Conservation (phyloP, 2,329 filamentous ascomycete genomes). For the Gremmenia infestans region DNA sequence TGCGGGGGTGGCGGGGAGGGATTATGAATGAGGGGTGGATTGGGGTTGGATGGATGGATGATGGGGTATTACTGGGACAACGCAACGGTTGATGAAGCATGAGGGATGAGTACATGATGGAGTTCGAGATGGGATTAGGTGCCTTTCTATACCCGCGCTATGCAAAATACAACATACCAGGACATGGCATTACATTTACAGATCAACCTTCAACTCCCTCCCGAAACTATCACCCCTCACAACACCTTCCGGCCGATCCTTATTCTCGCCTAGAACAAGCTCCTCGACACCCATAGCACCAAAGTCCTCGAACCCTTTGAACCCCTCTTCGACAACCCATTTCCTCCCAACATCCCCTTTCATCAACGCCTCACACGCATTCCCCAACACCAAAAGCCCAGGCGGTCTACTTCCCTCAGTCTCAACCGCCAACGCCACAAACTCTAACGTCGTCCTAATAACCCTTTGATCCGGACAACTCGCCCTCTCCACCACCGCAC, state of each 20-base stretch:
- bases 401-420: slow-evolving; percentile 85
- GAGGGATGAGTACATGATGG: background rate
- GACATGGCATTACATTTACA: too few species aligned
- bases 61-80: background rate
- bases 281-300: slow-evolving; percentile 16
- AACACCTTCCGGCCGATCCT: slow-evolving; percentile 6
- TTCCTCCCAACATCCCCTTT: slow-evolving; percentile 51
- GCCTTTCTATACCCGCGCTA: too few species aligned
- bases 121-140: background rate
- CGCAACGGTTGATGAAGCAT: background rate
- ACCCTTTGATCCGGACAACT: slow-evolving; percentile 93
- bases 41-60: background rate
- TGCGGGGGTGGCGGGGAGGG: slow-evolving; percentile 37
- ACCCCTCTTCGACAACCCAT: slow-evolving; percentile 87
- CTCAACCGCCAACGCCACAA: slow-evolving; percentile 78
- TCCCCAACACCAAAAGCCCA: slow-evolving; percentile 79
- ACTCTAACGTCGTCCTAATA: slow-evolving; percentile 76
- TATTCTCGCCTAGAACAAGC: slow-evolving; percentile 4
- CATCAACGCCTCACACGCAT: slow-evolving; percentile 74
- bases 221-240: slow-evolving; percentile 17
- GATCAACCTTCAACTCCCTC: slow-evolving; percentile 15
- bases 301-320: slow-evolving; percentile 60
- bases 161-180: too few species aligned
- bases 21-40: background rate
- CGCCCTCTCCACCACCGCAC: slow-evolving; percentile 87